Conservation (phyloP, 2,329 filamentous ascomycete species). For the Calonectria ilicicola region DNA sequence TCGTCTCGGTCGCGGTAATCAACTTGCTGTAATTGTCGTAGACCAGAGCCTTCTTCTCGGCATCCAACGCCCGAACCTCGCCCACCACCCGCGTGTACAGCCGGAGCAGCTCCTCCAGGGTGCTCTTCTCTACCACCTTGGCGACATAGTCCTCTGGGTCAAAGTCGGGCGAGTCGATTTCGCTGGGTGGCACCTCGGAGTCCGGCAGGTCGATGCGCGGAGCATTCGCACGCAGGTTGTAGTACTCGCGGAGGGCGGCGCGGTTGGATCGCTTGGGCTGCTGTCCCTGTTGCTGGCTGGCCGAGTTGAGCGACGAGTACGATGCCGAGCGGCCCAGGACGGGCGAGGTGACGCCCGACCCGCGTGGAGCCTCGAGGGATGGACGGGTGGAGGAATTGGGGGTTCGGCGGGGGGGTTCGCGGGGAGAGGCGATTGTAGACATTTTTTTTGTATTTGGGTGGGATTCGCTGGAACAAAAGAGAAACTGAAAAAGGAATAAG, state of each 20-base stretch:
- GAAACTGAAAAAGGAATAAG: neutral
- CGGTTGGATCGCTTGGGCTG: slow-evolving; percentile 75
- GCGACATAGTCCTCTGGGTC: slow-evolving; percentile 77
- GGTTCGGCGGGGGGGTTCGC: slow-evolving; percentile 68
- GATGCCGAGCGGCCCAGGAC: slow-evolving; percentile 41
- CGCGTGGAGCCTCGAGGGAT: slow-evolving; percentile 72
- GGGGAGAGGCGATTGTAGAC: slow-evolving; percentile 75
- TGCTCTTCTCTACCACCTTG: slow-evolving; percentile 69
- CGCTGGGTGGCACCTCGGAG: slow-evolving; percentile 72
- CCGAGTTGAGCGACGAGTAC: slow-evolving; percentile 22
- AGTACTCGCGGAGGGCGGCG: slow-evolving; percentile 91
- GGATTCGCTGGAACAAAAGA: slow-evolving; percentile 43
- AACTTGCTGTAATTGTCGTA: slow-evolving; percentile 99
- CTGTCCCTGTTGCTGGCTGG: slow-evolving; percentile 39
- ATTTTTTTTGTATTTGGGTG: slow-evolving; percentile 50
- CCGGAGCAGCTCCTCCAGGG: slow-evolving; percentile 75
- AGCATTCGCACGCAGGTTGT: slow-evolving; percentile 73
- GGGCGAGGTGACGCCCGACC: slow-evolving; percentile 70
- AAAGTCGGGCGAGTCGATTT: slow-evolving; percentile 82
- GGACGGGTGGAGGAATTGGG: slow-evolving; percentile 82
- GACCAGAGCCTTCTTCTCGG: slow-evolving; percentile 95
- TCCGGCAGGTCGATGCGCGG: slow-evolving; percentile 58
- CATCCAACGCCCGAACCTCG: slow-evolving; percentile 91
- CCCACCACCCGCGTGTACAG: slow-evolving; percentile 79
- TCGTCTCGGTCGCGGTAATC: slow-evolving; percentile 96